Evolutionary conservation across 306 rosid species (phyloP), one percentile per base, ranked within the genome.

Genomic region (Acacia melanoxylon): DNA sequence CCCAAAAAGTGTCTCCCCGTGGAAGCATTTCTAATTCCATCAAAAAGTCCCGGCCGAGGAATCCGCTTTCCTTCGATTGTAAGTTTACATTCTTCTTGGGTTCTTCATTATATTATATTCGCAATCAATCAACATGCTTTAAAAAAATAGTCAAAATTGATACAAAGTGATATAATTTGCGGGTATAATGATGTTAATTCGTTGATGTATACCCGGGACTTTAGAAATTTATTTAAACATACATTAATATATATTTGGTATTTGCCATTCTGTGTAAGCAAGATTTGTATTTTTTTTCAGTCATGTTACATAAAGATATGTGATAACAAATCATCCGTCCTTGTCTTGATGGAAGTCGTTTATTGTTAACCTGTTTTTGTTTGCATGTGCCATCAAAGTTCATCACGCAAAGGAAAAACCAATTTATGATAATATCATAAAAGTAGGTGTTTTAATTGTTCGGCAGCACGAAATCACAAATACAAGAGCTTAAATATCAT

Each of bases 41-140:
- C 15, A 24, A 22, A 10, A 22, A 22, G 31, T 9, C 24, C 8
- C 41, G 8, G 15, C 31, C 5, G 3, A 29, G 20, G 86, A 40
- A 86, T 88, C 81, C 76, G 31, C 76, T 86, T 86, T 88, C 72
- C 83, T 63, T 78, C 45, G 29, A 69, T 75, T 63, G 7, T 27
- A 78, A 83, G 83, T 68, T 52, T n/a, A 4, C 22, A 51, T 51
- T 51, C 59, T 51, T 51, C 59, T 54, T 20, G 11, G 22, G 10
- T 54, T 19, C 22, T 54, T 54, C 22, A 17, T 4, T 6, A 19
- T 10, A 29, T 29, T 10, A 29, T 29, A 29, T 29, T 44, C 48
- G 13, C 48, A 44, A 44, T 44, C 48, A 44, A 44, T 44, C 13
- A 2, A 44, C 41, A 37, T 5, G 41, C 6, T 37, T 31, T 44